A percentile compares a stretch with the other conserved stretches of the same genome.
phyloP scores from a whole-genome alignment of 2,329 filamentous ascomycete genomes.

The Samsoniella hepiali region DNA sequence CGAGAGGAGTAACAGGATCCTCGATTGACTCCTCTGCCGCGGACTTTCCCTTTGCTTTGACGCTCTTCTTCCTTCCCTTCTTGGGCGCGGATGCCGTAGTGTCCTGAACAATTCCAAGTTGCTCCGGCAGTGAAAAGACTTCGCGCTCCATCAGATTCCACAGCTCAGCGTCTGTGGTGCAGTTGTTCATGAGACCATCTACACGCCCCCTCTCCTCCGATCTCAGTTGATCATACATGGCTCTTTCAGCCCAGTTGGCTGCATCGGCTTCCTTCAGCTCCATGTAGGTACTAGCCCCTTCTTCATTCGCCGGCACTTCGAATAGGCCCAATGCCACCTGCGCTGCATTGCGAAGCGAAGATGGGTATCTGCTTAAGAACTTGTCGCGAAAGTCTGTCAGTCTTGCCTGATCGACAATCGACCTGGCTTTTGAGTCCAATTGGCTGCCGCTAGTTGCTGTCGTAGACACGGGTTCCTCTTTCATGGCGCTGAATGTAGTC shows the following conservation, averaged over 20 bases:
- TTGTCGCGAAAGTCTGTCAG: slow-evolving; percentile 33
- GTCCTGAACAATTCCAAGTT: slow-evolving; percentile 49
- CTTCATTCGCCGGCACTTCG: slow-evolving; percentile 30
- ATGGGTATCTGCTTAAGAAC: slow-evolving; percentile 38
- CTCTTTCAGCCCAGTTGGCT: slow-evolving; percentile 34
- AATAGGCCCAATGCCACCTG: slow-evolving; percentile 39
- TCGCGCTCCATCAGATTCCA: slow-evolving; percentile 66
- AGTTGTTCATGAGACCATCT: slow-evolving; percentile 50
- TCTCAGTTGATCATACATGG: slow-evolving; percentile 36
- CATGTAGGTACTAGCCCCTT: slow-evolving; percentile 24
- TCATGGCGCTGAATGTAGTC: slow-evolving; percentile 10
- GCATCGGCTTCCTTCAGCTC: slow-evolving; percentile 32
- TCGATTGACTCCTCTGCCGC: not conserved
- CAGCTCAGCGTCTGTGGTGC: slow-evolving; percentile 59
- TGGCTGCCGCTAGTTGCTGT: not conserved
- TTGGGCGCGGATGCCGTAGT: not conserved
- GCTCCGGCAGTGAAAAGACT: slow-evolving; percentile 59
- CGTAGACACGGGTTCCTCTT: not conserved
- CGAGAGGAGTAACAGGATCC: not conserved
- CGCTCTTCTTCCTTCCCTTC: slow-evolving; percentile 2
- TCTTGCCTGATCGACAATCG: slow-evolving; percentile 34
- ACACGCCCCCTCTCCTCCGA: slow-evolving; percentile 50
- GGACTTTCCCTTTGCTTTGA: slow-evolving; percentile 1
- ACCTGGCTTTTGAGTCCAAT: slow-evolving; percentile 24
- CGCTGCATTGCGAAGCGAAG: slow-evolving; percentile 38